Base-by-base conservation (phyloP, 2,329 filamentous ascomycete species). In the Sclerotinia nivalis region DNA sequence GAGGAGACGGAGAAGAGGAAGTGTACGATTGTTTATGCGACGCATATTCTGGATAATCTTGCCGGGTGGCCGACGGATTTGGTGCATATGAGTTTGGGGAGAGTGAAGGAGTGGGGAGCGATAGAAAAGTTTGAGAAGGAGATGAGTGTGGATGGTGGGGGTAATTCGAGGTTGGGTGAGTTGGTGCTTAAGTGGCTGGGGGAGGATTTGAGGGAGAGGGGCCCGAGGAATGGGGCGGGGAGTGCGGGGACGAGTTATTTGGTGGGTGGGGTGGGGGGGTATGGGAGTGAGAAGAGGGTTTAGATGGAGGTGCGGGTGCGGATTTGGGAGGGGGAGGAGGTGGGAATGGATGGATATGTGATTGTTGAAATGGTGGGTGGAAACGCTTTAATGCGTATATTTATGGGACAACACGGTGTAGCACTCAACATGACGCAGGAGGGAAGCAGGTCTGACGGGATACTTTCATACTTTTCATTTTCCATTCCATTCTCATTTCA, bases 21-120 rank as follows among this genome's bases (percentile, higher is more conserved):
- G 52, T 97, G 94, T 79, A 97, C 96, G 6, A 92, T 99, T 76
- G 93, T 99, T 43, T 99, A 99, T 79, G 96, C 96, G 10, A 99
- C 96, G 20, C 96, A 99, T 81, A 97, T 99, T 73, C 82, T 99
- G 75, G 96, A 99, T 79, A 97, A 98, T 79, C 83, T 99, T 65
- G 93, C 93, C 0, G 89, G 90, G 28, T 99, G 96, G 96, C 96
- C 96, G 9, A 97, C 92, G 0, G 94, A 99, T 81, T 84, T 99
- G 50, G 94, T 97, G 64, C 95, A 98, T 80, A 97, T 99, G 95
- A 91, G 93, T 78, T 80, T 97, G 60, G 96, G 96, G 40, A 88
- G 86, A 72, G 91, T 97, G 72, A 94, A 93, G 84, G 92, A 96
- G 80, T 96, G 90, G 89, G 95, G 93, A 1, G 82, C 83, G 49